phyloP scores from a whole-genome alignment of 371 early-diverging fungal species.

The Circinella minor region DNA sequence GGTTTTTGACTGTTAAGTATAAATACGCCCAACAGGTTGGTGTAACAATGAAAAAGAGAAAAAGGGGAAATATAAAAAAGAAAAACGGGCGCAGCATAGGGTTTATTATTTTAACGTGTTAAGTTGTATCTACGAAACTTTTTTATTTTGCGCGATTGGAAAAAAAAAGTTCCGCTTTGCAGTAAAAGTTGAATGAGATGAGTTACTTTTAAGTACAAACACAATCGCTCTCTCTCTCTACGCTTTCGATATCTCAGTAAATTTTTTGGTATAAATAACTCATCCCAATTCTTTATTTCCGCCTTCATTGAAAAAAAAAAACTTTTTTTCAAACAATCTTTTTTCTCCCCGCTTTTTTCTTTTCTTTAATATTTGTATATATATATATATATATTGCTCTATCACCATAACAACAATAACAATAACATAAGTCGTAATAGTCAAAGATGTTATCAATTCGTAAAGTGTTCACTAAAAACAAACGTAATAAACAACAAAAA shows the following conservation, averaged over 20 bases:
- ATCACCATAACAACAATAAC: neutral
- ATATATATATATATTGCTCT: neutral
- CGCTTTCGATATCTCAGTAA: too few relatives aligned
- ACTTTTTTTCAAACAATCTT: neutral
- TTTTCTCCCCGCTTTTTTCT: neutral
- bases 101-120: neutral
- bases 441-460: neutral
- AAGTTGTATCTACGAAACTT: too few relatives aligned
- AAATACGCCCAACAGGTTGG: neutral
- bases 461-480: neutral
- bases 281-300: neutral
- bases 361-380: too few relatives aligned
- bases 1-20: neutral
- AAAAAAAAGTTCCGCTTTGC: constrained; percentile 4
- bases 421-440: neutral
- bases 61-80: neutral
- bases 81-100: constrained; percentile 5
- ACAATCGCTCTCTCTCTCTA: too few relatives aligned
- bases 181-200: neutral
- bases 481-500: constrained; percentile 5
- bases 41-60: constrained; percentile 1
- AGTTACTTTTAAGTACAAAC: too few relatives aligned
- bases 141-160: neutral
- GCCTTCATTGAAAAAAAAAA: too few relatives aligned
- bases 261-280: constrained; percentile 1